These are phyloP conservation scores for Limtongozyma cylindracea DNA, from an alignment of 805 yeast genomes.

Conservation along the genomic window DNA sequence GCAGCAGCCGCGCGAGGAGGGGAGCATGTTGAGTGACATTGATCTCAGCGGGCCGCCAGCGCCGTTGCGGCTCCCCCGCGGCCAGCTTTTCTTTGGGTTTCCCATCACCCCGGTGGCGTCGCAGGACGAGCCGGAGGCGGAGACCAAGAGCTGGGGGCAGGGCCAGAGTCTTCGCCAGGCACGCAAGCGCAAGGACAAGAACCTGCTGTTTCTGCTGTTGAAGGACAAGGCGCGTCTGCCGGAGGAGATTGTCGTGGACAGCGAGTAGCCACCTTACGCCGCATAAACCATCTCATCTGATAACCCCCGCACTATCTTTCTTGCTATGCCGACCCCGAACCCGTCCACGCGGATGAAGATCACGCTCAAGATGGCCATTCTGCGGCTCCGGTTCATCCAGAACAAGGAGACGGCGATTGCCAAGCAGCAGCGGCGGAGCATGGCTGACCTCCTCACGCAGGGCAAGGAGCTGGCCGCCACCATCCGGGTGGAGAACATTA, in stretches of 20 bases:
- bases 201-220: slow-evolving; percentile 20
- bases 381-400: slow-evolving; percentile 44
- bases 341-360: too few relatives aligned
- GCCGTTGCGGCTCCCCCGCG: slow-evolving; percentile 51
- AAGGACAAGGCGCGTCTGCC: slow-evolving; percentile 48
- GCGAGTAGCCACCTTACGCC: too few relatives aligned
- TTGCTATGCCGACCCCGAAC: too few relatives aligned
- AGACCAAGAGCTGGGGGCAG: slow-evolving; percentile 23
- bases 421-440: slow-evolving; percentile 42
- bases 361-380: slow-evolving; percentile 39
- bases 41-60: slow-evolving; percentile 41
- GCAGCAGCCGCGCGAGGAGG: slow-evolving; percentile 2
- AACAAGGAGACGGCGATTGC: slow-evolving; percentile 52
- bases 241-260: slow-evolving; percentile 61
- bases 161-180: slow-evolving; percentile 59
- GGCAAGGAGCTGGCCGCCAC: slow-evolving; percentile 68
- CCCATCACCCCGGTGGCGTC: slow-evolving; percentile 31
- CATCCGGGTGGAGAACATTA: slow-evolving; percentile 63
- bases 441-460: slow-evolving; percentile 41
- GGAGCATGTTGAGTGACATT: slow-evolving; percentile 14
- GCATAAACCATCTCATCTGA: too few relatives aligned
- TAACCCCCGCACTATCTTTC: too few relatives aligned
- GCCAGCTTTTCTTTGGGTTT: slow-evolving; percentile 83
- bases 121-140: slow-evolving; percentile 7
- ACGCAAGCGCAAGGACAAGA: slow-evolving; percentile 40